Evolutionary conservation across 352 stramenopile genomes (phyloP), one percentile per base, ranked within the genome.

Genomic region (Globisporangium apiculatum): DNA sequence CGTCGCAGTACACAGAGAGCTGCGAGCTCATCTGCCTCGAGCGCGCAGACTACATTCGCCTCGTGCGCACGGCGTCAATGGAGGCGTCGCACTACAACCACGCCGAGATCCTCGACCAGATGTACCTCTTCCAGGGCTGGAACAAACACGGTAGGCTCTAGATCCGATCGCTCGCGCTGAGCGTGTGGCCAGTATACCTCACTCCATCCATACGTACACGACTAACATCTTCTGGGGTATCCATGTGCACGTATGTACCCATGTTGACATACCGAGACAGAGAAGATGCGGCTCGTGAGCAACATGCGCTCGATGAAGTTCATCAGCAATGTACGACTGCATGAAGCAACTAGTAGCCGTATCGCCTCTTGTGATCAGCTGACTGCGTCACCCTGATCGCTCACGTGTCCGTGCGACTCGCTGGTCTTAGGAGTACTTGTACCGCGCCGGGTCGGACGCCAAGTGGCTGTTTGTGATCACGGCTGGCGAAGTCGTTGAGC

Each of bases 381-480:
- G 10, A 14, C 4, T 43, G 43, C n/a, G 7, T 54, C 17, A 35
- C 48, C 31, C 37, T n/a, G 31, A 10, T 4, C 38, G 40, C 10
- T 18, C 52, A 24, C 14, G n/a, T 2, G 9, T 1, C 18, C 2
- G 18, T 24, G 18, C 18, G 18, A 24, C 18, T 24, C 18, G 18
- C 18, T 24, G 18, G 18, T 24, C 3, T 43, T 31, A 90, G 80
- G 78, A 91, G 46, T 87, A 85, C 62, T 58, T 91, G 40, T 89
- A 91, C 43, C 71, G 75, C 11, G 71, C 78, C 11, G 81, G 81
- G 3, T 67, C 69, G 0, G 76, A 88, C 46, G 76, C 78, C 8
- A 89, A 86, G 58, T 86, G 75, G 71, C 82, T 91, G 73, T 91
- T 75, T 51, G 77, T 91, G 53, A 68, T 91, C 35, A 84, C 79